Evolutionary conservation across 2,329 filamentous ascomycete genomes (phyloP).

Genomic region (Teratosphaeria zuluensis): DNA sequence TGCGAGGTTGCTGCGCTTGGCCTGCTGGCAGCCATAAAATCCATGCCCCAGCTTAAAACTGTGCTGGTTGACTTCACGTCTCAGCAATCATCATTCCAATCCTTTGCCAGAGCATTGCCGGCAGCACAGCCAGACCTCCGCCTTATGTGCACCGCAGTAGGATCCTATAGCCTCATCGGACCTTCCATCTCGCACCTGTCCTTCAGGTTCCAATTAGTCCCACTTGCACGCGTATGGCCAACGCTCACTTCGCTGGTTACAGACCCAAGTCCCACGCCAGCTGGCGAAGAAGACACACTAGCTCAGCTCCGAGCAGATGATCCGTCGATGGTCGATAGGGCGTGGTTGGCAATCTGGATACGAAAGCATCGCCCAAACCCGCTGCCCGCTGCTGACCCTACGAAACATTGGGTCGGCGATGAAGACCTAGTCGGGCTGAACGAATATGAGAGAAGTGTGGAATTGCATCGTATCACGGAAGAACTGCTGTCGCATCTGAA

Average conservation of each 20-base stretch:
- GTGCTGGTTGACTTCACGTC: conserved; percentile 5
- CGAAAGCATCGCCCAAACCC: not conserved
- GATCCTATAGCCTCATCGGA: not conserved
- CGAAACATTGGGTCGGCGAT: not conserved
- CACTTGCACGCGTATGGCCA: conserved; percentile 3
- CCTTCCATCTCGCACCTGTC: not conserved
- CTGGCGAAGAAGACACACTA: conserved; percentile 49
- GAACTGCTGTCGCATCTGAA: not conserved
- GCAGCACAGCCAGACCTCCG: not conserved
- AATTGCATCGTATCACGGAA: not conserved
- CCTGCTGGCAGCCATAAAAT: not conserved
- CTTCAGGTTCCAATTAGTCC: conserved; percentile 4
- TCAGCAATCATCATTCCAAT: not conserved
- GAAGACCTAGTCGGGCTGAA: not conserved
- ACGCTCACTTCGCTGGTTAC: not conserved
- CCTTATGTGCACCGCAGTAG: not conserved
- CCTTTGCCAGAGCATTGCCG: not conserved
- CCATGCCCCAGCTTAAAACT: conserved; percentile 5
- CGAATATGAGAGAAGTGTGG: not conserved
- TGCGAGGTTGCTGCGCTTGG: conserved; percentile 2
- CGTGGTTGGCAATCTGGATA: not conserved
- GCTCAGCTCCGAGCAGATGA: not conserved
- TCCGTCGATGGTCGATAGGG: not conserved
- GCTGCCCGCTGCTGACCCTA: not conserved
- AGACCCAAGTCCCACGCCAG: not conserved